A percentile compares a stretch with the other conserved stretches of the same genome.
phyloP scores from a whole-genome alignment of 805 yeast genomes.

The Nakazawaea sp. region DNA sequence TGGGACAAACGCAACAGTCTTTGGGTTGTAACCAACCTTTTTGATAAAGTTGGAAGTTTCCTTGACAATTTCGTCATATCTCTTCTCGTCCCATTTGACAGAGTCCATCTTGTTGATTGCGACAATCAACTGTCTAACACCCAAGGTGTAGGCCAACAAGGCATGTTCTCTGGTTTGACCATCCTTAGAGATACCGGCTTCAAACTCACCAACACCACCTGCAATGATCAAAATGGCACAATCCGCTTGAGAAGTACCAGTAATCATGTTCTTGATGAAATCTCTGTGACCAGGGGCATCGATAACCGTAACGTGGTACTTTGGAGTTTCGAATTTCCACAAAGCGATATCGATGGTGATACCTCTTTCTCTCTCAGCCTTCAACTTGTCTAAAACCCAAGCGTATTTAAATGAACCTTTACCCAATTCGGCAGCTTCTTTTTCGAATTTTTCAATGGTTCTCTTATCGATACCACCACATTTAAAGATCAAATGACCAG shows the following conservation, averaged over 20 bases:
- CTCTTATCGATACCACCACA: constrained; percentile 99
- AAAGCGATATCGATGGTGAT: constrained; percentile 92
- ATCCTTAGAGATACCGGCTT: constrained; percentile 91
- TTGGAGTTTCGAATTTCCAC: constrained; percentile 90
- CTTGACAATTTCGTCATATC: constrained; percentile 73
- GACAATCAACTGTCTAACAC: constrained; percentile 81
- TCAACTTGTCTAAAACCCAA: constrained; percentile 92
- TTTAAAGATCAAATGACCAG: constrained; percentile 99
- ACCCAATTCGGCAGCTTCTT: constrained; percentile 96
- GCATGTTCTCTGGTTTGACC: constrained; percentile 97
- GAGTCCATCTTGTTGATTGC: constrained; percentile 96
- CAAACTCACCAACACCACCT: constrained; percentile 92
- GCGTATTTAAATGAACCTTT: constrained; percentile 98
- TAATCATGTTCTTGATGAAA: constrained; percentile 93
- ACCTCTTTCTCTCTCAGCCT: constrained; percentile 97
- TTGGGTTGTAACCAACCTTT: constrained; percentile 81
- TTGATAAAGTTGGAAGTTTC: constrained; percentile 75
- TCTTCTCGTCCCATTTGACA: constrained; percentile 77
- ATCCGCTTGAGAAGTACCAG: constrained; percentile 93
- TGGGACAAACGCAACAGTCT: constrained; percentile 83
- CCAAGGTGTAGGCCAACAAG: constrained; percentile 81
- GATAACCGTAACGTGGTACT: constrained; percentile 83
- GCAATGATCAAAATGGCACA: constrained; percentile 87
- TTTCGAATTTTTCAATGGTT: constrained; percentile 96
- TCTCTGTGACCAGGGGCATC: constrained; percentile 97